Percentiles rank a stretch among this genome's conserved stretches.
Evolutionary conservation across 2,329 filamentous ascomycete species (phyloP).

Genomic region (Daldinia eschscholtzii): DNA sequence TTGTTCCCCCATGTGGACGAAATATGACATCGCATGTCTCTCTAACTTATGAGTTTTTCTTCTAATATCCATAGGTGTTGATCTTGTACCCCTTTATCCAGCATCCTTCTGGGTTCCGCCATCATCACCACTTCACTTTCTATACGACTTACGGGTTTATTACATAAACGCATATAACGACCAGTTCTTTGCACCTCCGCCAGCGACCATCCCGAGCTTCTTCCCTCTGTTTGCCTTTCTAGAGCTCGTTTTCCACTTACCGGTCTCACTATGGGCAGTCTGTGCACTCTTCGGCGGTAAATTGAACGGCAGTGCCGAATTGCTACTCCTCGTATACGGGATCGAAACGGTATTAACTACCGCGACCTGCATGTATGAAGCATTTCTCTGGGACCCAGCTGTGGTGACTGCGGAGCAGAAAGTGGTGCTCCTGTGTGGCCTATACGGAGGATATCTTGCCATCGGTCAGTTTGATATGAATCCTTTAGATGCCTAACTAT

Average conservation of each 20-base stretch:
- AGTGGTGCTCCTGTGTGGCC: conserved; percentile 60
- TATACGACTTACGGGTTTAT: conserved; percentile 59
- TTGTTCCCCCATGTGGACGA: too few relatives aligned
- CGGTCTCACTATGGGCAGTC: conserved; percentile 63
- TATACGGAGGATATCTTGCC: conserved; percentile 65
- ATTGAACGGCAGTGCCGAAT: conserved; percentile 59
- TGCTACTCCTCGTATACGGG: conserved; percentile 65
- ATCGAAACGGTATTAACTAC: conserved; percentile 66
- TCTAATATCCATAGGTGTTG: conserved; percentile 59
- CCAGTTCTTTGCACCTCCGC: conserved; percentile 62
- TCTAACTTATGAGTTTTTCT: neutral
- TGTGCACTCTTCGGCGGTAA: conserved; percentile 53
- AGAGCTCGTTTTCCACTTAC: conserved; percentile 65
- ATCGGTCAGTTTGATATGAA: conserved; percentile 61
- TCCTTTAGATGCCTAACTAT: neutral
- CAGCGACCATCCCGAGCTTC: conserved; percentile 59
- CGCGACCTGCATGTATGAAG: conserved; percentile 64
- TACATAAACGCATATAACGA: conserved; percentile 66
- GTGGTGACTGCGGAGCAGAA: conserved; percentile 61
- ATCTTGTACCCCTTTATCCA: conserved; percentile 68
- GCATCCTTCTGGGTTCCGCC: conserved; percentile 57
- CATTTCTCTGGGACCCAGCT: conserved; percentile 62
- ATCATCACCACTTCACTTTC: conserved; percentile 61
- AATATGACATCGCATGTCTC: too few relatives aligned
- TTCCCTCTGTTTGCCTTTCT: conserved; percentile 64